Evolutionary conservation across 768 basidiomycete genomes (phyloP).

Genomic region (Tremella mesenterica): DNA sequence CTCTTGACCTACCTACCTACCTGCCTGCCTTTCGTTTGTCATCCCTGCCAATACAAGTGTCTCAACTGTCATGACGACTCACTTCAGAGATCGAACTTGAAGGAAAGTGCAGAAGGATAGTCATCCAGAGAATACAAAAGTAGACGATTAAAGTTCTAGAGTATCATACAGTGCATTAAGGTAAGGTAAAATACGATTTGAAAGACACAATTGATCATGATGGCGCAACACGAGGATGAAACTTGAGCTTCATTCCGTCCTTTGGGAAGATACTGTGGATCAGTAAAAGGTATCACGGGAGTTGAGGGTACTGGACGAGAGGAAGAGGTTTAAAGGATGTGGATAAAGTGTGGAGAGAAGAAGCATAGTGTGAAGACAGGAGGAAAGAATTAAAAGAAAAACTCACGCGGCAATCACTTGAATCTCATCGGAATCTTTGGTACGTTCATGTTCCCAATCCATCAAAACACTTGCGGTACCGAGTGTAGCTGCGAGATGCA

Average conservation of each 20-base stretch:
- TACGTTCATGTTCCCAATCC: constrained; percentile 80
- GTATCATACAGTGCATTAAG: too few relatives aligned
- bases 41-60: too few relatives aligned
- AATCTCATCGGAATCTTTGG: constrained; percentile 67
- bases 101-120: too few relatives aligned
- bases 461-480: constrained; percentile 71
- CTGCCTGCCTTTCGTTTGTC: too few relatives aligned
- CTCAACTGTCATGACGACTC: too few relatives aligned
- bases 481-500: constrained; percentile 80
- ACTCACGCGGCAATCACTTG: constrained; percentile 81
- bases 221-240: constrained; percentile 54
- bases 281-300: not conserved
- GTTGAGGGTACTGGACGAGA: too few relatives aligned
- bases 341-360: not conserved
- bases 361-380: constrained; percentile 1
- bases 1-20: too few relatives aligned
- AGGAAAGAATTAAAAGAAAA: not conserved
- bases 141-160: too few relatives aligned
- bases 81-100: too few relatives aligned
- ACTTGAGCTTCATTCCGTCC: constrained; percentile 75
- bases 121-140: too few relatives aligned
- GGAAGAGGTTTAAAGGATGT: not conserved
- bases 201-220: constrained; percentile 22
- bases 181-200: too few relatives aligned
- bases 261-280: constrained; percentile 67